Base-by-base conservation (phyloP, 208 protist genomes). In the Lotmaria passim region DNA sequence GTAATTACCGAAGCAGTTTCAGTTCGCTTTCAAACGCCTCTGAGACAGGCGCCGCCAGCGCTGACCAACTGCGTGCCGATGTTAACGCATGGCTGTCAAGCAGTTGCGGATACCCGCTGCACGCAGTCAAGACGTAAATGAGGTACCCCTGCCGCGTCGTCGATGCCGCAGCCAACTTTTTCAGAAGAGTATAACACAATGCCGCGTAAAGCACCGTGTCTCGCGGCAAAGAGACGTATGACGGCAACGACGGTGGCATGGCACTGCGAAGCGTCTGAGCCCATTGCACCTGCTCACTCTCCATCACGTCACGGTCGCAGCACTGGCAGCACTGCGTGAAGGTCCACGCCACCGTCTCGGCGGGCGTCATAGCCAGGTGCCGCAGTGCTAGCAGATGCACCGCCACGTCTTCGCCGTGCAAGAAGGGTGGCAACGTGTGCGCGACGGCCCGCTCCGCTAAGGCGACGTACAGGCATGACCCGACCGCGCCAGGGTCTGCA, bases 131-230 rank as follows among this genome's bases (percentile, higher is more conserved):
- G n/a, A 76, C 44, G 19, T 53, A 30, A 2, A 17, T 7, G 14
- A 76, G 70, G 34, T 70, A 69, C 28, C 70, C 62, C 31, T 59
- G 70, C 26, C 70, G 61, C 33, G 53, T 47, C 23, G 19, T 26
- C 7, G 36, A 31, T 24, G 21, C 47, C 10, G 55, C 26, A 8
- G 7, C 23, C 12, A 77, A 39, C 14, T 31, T 31, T 5, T 53
- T 14, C 14, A 71, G 34, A 0, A 77, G 71, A 17, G 43, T n/a
- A n/a, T 21, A 44, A 12, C 47, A 75, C 19, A 26, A 30, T 2
- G 36, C 39, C 7, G 60, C 52, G 21, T 67, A 75, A 24, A 43
- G 51, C 17, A 26, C 39, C 19, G 59, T 34, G 33, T 71, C 14
- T 10, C 26, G 53, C 10, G 30, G 1, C 3, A 10, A 10, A 23